Evolutionary conservation across 345 rosid species (phyloP).

Genomic region (Camelina hispida): DNA sequence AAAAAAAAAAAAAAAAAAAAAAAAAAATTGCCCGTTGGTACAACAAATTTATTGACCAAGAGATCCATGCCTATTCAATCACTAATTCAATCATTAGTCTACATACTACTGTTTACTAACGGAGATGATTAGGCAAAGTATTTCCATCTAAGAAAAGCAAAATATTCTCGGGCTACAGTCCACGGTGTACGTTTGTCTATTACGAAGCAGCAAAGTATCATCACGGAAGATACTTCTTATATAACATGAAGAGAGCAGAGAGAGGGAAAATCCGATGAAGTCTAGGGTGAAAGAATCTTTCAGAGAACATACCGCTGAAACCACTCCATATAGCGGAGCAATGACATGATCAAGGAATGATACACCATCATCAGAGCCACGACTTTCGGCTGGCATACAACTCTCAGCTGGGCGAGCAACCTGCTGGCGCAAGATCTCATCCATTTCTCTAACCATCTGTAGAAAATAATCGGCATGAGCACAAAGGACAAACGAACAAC

Average conservation of each 20-base stretch:
- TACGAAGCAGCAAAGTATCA: constrained; percentile 25
- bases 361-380: constrained; percentile 58
- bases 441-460: constrained; percentile 98
- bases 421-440: constrained; percentile 71
- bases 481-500: neutral
- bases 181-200: neutral
- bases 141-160: constrained; percentile 19
- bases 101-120: constrained; percentile 5
- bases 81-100: constrained; percentile 15
- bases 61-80: constrained; percentile 17
- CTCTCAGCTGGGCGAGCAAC: constrained; percentile 81
- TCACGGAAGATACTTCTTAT: constrained; percentile 14
- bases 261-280: constrained; percentile 9
- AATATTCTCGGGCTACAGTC: constrained; percentile 10
- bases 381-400: constrained; percentile 72
- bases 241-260: constrained; percentile 16
- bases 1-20: neutral
- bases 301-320: constrained; percentile 75
- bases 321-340: constrained; percentile 78
- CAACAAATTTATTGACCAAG: constrained; percentile 3
- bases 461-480: constrained; percentile 32
- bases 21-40: neutral
- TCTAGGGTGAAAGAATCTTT: constrained; percentile 17
- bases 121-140: constrained; percentile 7
- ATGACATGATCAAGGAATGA: constrained; percentile 86